A percentile compares a stretch with the other conserved stretches of the same genome.
These are phyloP conservation scores for Licmophora abbreviata DNA, from an alignment of 108 stramenopile genomes.

Conservation along the genomic window DNA sequence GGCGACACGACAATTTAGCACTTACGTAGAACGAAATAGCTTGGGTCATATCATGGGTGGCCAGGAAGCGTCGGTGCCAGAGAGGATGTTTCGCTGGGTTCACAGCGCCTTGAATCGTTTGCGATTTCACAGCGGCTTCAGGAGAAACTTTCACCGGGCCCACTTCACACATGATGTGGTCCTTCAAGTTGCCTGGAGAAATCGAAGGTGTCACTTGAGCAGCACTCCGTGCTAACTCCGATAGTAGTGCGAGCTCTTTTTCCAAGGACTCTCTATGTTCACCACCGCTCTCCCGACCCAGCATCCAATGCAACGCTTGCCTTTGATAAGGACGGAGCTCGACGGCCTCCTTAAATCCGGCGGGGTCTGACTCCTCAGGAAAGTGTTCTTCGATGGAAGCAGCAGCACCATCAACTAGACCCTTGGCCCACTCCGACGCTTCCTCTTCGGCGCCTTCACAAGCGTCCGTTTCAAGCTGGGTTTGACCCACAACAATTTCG, in stretches of 20 bases:
- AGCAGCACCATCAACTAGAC: conserved; percentile 4
- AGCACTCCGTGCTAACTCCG: conserved; percentile 14
- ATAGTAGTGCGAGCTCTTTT: conserved; percentile 26
- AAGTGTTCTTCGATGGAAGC: background rate
- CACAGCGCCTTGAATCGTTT: conserved; percentile 4
- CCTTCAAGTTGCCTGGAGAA: background rate
- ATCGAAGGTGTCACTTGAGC: background rate
- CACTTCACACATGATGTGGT: conserved; percentile 52
- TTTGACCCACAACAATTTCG: conserved; percentile 8
- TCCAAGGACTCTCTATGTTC: conserved; percentile 9
- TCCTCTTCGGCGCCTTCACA: background rate
- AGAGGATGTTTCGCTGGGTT: conserved; percentile 48
- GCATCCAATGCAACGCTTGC: conserved; percentile 78
- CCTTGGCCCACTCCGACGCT: conserved; percentile 15
- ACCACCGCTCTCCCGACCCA: conserved; percentile 39
- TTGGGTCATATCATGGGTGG: conserved; percentile 20
- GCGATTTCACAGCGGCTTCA: conserved; percentile 9
- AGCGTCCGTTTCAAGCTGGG: background rate
- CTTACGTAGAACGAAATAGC: conserved; percentile 68
- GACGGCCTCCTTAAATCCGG: conserved; percentile 34
- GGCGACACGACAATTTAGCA: too few relatives aligned
- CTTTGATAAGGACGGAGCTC: conserved; percentile 65
- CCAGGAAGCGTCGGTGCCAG: conserved; percentile 67
- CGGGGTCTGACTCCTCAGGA: conserved; percentile 46
- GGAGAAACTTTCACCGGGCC: conserved; percentile 61